Percentiles rank a stretch among this genome's conserved stretches.
These are phyloP conservation scores for Lactarius hengduanensis DNA, from an alignment of 768 basidiomycete species.

Conservation along the genomic window DNA sequence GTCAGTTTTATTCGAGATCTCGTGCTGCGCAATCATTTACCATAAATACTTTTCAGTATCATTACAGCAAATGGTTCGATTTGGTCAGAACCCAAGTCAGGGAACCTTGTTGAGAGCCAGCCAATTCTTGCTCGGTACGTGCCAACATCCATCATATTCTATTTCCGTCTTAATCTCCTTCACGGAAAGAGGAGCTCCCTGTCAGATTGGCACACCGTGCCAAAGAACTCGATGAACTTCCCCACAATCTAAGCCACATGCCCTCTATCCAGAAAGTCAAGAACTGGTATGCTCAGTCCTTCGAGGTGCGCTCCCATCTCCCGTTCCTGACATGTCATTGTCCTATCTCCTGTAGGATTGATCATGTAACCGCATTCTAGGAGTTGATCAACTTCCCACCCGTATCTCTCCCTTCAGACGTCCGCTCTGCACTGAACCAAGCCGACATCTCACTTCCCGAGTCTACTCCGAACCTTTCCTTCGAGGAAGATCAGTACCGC, in stretches of 20 bases:
- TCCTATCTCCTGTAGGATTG: slow-evolving; percentile 16
- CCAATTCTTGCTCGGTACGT: slow-evolving; percentile 78
- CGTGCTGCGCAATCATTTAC: slow-evolving; percentile 15
- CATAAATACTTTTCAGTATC: slow-evolving; percentile 57
- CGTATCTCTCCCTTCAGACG: slow-evolving; percentile 62
- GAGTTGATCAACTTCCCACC: slow-evolving; percentile 87
- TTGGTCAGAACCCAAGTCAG: slow-evolving; percentile 94
- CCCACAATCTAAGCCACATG: slow-evolving; percentile 89
- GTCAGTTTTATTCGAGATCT: slow-evolving; percentile 41
- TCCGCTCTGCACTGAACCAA: slow-evolving; percentile 61
- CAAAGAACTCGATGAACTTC: slow-evolving; percentile 92
- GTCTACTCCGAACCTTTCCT: slow-evolving; percentile 77
- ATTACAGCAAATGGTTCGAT: slow-evolving; percentile 95
- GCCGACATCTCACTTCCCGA: slow-evolving; percentile 59
- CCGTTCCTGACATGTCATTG: neutral
- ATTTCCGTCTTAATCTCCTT: neutral
- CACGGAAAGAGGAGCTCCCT: slow-evolving; percentile 80
- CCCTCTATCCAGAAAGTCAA: slow-evolving; percentile 91
- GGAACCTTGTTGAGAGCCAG: slow-evolving; percentile 92
- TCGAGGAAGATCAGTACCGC: slow-evolving; percentile 36
- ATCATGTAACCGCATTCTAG: slow-evolving; percentile 41
- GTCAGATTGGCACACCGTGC: slow-evolving; percentile 94
- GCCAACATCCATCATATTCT: slow-evolving; percentile 5
- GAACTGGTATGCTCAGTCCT: slow-evolving; percentile 99
- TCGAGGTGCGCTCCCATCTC: slow-evolving; percentile 63